A percentile compares a stretch with the other conserved stretches of the same genome.
Evolutionary conservation across 2,329 filamentous ascomycete species (phyloP).

Genomic region (Sporothrix pseudoabietina): DNA sequence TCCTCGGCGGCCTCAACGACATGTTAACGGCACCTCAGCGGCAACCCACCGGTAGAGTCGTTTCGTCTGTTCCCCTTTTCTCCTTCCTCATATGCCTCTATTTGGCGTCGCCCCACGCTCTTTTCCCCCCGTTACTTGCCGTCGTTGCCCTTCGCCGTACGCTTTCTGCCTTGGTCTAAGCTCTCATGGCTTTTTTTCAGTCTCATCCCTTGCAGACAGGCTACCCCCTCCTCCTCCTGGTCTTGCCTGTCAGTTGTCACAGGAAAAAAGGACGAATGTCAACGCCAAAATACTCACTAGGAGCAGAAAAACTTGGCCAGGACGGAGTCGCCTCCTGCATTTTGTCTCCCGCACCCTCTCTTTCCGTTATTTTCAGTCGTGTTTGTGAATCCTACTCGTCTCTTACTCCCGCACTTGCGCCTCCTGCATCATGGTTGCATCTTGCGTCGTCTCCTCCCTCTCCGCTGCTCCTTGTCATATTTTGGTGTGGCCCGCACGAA

Average conservation of each 20-base stretch:
- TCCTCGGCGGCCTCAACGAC: background rate
- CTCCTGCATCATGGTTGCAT: constrained; percentile 18
- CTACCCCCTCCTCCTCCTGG: background rate
- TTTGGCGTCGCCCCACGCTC: background rate
- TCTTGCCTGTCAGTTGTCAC: constrained; percentile 7
- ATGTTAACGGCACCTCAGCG: background rate
- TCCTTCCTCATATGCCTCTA: constrained; percentile 1
- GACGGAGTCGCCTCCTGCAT: constrained; percentile 5
- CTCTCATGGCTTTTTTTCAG: background rate
- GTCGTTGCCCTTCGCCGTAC: background rate
- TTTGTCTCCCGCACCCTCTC: constrained; percentile 1
- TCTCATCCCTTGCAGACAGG: constrained; percentile 19
- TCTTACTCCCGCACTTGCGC: constrained; percentile 1
- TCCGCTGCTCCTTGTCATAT: background rate
- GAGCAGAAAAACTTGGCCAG: background rate
- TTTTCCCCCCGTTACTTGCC: background rate
- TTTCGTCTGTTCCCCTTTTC: constrained; percentile 6
- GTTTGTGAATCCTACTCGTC: background rate
- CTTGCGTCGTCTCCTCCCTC: background rate
- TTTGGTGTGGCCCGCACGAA: constrained; percentile 12
- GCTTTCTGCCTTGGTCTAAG: background rate
- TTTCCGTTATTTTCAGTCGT: background rate
- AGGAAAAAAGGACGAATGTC: background rate
- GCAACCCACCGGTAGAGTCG: background rate
- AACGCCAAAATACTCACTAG: constrained; percentile 4